Conservation (phyloP, 2,329 filamentous ascomycete genomes). For the Emmonsia crescens region DNA sequence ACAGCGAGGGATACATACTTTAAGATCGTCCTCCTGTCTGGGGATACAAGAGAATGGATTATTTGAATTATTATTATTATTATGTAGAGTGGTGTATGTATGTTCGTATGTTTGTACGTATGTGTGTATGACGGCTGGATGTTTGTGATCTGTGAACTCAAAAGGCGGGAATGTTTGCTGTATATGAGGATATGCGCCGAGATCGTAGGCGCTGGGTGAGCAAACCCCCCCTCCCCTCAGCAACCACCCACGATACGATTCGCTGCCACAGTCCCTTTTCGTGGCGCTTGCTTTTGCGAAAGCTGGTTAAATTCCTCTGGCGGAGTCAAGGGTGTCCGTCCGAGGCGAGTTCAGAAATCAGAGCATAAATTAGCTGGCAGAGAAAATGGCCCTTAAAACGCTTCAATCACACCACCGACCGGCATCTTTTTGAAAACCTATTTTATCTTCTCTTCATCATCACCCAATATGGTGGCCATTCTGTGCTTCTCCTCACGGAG, state of each 20-base stretch:
- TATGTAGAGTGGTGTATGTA: neutral
- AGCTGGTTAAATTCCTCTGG: neutral
- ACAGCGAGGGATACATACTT: neutral
- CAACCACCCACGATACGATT: neutral
- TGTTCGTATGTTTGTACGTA: neutral
- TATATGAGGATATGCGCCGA: neutral
- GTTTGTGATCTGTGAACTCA: neutral
- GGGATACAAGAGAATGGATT: neutral
- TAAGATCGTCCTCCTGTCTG: neutral
- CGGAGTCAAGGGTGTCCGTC: neutral
- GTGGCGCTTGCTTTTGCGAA: neutral
- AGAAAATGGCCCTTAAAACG: neutral
- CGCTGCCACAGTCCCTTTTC: neutral
- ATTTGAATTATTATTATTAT: neutral
- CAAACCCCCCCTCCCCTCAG: neutral
- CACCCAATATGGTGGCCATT: neutral
- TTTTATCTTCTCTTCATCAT: neutral
- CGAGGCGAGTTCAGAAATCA: neutral
- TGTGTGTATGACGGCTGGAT: neutral
- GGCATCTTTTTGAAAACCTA: neutral
- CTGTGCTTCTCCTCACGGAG: neutral
- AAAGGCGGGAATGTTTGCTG: neutral
- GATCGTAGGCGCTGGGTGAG: neutral
- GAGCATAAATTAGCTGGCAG: neutral
- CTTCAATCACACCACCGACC: neutral